These are phyloP conservation scores for Nectriaceae sp. DNA, from an alignment of 2,329 filamentous ascomycete genomes.

Conservation along the genomic window DNA sequence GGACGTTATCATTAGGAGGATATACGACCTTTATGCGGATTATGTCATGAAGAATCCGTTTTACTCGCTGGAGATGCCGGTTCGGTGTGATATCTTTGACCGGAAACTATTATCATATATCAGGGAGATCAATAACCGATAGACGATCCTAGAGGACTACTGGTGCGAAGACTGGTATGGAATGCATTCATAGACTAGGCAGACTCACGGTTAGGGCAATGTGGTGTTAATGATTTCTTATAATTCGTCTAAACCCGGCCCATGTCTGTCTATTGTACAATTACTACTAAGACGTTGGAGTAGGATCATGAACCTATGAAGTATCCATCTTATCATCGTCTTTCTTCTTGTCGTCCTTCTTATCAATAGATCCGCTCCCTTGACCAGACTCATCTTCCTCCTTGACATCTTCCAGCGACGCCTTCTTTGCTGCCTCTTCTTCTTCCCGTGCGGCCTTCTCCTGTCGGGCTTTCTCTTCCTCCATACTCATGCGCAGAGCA, in stretches of 20 bases:
- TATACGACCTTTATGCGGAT: slow-evolving; percentile 95
- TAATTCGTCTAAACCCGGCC: slow-evolving; percentile 29
- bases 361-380: slow-evolving; percentile 60
- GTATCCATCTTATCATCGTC: slow-evolving; percentile 85
- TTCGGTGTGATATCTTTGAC: slow-evolving; percentile 94
- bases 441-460: slow-evolving; percentile 82
- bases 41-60: slow-evolving; percentile 99
- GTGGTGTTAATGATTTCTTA: slow-evolving; percentile 25
- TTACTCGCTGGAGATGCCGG: slow-evolving; percentile 96
- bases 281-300: slow-evolving; percentile 33
- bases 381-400: slow-evolving; percentile 67
- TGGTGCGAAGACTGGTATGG: neutral
- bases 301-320: slow-evolving; percentile 50
- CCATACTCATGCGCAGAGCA: slow-evolving; percentile 94
- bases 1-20: slow-evolving; percentile 77
- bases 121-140: slow-evolving; percentile 67
- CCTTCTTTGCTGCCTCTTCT: slow-evolving; percentile 72
- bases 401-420: slow-evolving; percentile 77
- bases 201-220: neutral
- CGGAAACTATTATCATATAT: slow-evolving; percentile 80
- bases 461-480: slow-evolving; percentile 93
- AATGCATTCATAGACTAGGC: neutral
- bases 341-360: slow-evolving; percentile 77
- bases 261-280: slow-evolving; percentile 37
- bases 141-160: slow-evolving; percentile 11